Conservation (phyloP, 139 green algal species). For the Chlamydomonas incerta region DNA sequence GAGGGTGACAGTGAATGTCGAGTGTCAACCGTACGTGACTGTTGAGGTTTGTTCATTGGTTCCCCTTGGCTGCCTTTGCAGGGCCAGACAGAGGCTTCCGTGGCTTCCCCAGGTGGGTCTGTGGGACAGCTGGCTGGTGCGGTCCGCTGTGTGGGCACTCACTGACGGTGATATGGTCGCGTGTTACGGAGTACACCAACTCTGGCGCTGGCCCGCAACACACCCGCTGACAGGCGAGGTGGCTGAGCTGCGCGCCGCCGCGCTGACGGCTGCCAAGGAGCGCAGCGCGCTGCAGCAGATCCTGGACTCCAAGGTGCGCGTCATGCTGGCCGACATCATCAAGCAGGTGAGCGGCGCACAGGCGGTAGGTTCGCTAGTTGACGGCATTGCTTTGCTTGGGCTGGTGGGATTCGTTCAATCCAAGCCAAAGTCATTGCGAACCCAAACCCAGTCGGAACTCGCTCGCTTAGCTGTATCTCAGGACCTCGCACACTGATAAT, state of each 20-base stretch:
- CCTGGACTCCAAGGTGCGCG: slow-evolving; percentile 78
- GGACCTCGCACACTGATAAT: neutral
- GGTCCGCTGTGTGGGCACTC: no score
- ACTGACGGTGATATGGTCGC: no score
- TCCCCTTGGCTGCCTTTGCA: no score
- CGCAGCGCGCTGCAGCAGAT: slow-evolving; percentile 83
- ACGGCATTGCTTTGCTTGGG: neutral
- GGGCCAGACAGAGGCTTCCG: no score
- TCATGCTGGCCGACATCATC: slow-evolving; percentile 35
- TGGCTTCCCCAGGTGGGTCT: no score
- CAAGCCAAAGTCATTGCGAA: neutral
- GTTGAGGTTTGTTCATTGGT: no score
- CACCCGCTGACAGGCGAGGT: slow-evolving; percentile 23
- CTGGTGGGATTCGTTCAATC: neutral
- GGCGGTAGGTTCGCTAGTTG: neutral
- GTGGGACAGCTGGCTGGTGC: no score
- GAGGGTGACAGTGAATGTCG: no score
- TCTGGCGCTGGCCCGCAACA: neutral
- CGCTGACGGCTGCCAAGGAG: slow-evolving; percentile 65
- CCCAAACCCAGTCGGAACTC: no score
- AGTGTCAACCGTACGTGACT: no score
- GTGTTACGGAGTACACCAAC: no score
- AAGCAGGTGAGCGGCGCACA: neutral
- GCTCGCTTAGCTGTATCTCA: neutral
- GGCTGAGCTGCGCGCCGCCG: slow-evolving; percentile 45